phyloP scores from a whole-genome alignment of 495 filamentous ascomycete species.

The Tuber aestivum region DNA sequence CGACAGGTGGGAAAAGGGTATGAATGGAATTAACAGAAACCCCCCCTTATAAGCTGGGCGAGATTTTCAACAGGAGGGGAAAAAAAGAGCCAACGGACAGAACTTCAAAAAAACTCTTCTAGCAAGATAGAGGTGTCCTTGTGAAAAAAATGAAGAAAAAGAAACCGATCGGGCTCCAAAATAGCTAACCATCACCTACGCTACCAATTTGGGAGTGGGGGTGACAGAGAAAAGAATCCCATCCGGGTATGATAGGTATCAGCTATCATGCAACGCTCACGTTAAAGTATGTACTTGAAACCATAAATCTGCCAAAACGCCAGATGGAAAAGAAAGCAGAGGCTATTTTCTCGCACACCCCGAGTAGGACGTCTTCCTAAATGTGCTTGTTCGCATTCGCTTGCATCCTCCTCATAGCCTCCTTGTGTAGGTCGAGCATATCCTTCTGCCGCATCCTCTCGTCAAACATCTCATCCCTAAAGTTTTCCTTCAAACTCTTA shows the following conservation, averaged over 20 bases:
- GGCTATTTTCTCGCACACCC: neutral
- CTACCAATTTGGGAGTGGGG: constrained; percentile 1
- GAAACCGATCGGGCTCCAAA: neutral
- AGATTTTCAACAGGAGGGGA: neutral
- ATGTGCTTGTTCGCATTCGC: constrained; percentile 55
- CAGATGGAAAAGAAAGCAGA: neutral
- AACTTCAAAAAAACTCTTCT: neutral
- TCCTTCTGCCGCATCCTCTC: constrained; percentile 69
- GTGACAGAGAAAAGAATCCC: constrained; percentile 8
- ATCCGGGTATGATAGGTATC: neutral
- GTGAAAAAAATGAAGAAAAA: neutral
- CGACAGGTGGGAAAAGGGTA: neutral
- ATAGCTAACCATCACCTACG: neutral
- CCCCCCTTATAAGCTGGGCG: neutral
- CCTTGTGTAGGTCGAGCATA: constrained; percentile 70
- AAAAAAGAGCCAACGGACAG: too few species aligned
- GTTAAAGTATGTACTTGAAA: neutral
- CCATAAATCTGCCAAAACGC: neutral
- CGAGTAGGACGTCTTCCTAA: neutral
- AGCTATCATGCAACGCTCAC: neutral
- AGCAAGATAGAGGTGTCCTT: neutral
- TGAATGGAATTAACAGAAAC: neutral
- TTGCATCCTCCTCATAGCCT: constrained; percentile 81
- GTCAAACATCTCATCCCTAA: constrained; percentile 53
- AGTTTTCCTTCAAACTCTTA: constrained; percentile 46